A percentile compares a stretch with the other conserved stretches of the same genome.
Conservation (phyloP, 2,329 filamentous ascomycete species). For the Aureobasidium sp. region DNA sequence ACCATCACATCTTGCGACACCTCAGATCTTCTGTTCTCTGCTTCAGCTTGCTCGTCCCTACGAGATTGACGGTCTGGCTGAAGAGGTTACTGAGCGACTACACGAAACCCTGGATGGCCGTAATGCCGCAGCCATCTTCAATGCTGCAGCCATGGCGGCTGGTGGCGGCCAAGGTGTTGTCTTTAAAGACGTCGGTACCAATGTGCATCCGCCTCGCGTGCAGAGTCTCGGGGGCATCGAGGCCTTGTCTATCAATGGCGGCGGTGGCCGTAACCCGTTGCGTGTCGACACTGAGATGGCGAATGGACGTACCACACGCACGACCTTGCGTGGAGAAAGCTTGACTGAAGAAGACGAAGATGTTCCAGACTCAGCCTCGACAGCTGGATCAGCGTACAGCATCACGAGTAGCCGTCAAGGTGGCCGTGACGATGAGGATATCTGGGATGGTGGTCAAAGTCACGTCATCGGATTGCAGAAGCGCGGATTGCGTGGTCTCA, state of each 20-base stretch:
- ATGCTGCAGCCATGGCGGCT: constrained; percentile 95
- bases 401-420: constrained; percentile 25
- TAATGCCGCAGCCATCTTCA: constrained; percentile 95
- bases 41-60: constrained; percentile 91
- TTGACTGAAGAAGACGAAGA: constrained; percentile 28
- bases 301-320: constrained; percentile 27
- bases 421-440: constrained; percentile 45
- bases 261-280: constrained; percentile 26
- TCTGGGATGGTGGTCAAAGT: constrained; percentile 75
- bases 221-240: constrained; percentile 39
- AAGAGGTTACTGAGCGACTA: constrained; percentile 84
- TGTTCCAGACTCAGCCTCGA: constrained; percentile 25
- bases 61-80: constrained; percentile 81
- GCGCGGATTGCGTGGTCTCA: constrained; percentile 77
- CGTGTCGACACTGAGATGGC: constrained; percentile 44
- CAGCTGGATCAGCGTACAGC: constrained; percentile 24
- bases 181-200: constrained; percentile 35
- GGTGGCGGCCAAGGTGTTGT: constrained; percentile 81
- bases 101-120: constrained; percentile 84
- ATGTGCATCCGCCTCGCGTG: constrained; percentile 30
- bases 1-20: constrained; percentile 73
- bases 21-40: constrained; percentile 90
- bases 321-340: constrained; percentile 24
- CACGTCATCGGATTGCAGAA: constrained; percentile 95
- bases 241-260: constrained; percentile 19